Conservation (phyloP, 164 flowering plant genomes). For the Tetracentron sinense region DNA sequence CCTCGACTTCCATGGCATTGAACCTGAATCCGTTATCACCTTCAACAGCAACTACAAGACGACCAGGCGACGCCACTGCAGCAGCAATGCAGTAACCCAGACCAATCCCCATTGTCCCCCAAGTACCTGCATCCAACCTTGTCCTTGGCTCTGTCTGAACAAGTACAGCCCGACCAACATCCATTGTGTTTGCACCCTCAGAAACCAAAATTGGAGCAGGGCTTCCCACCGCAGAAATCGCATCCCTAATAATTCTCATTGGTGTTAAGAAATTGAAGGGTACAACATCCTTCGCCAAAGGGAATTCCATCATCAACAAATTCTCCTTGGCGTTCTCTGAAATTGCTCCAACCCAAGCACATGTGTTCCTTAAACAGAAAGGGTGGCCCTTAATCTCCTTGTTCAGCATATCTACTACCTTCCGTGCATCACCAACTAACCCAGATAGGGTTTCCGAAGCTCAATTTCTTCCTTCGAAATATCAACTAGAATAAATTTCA, state of each 20-base stretch:
- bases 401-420: conserved; percentile 49
- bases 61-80: conserved; percentile 83
- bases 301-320: conserved; percentile 75
- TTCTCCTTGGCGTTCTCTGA: conserved; percentile 72
- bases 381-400: conserved; percentile 86
- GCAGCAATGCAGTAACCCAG: conserved; percentile 98
- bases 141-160: conserved; percentile 95
- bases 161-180: conserved; percentile 84
- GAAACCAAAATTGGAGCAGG: conserved; percentile 94
- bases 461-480: conserved; percentile 70
- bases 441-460: conserved; percentile 63
- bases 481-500: conserved; percentile 84
- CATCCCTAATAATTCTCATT: conserved; percentile 92
- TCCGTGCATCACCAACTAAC: conserved; percentile 74
- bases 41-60: conserved; percentile 95
- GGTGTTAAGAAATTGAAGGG: conserved; percentile 95
- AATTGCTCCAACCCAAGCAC: conserved; percentile 84
- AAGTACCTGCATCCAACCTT: conserved; percentile 96
- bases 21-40: conserved; percentile 97
- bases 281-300: conserved; percentile 74
- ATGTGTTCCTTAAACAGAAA: conserved; percentile 71
- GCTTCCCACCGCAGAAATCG: conserved; percentile 68
- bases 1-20: conserved; percentile 98
- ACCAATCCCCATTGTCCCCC: conserved; percentile 99
- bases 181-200: conserved; percentile 98